Evolutionary conservation across 345 rosid genomes (phyloP), one percentile per base, ranked within the genome.

Genomic region (Microthlaspi erraticum): DNA sequence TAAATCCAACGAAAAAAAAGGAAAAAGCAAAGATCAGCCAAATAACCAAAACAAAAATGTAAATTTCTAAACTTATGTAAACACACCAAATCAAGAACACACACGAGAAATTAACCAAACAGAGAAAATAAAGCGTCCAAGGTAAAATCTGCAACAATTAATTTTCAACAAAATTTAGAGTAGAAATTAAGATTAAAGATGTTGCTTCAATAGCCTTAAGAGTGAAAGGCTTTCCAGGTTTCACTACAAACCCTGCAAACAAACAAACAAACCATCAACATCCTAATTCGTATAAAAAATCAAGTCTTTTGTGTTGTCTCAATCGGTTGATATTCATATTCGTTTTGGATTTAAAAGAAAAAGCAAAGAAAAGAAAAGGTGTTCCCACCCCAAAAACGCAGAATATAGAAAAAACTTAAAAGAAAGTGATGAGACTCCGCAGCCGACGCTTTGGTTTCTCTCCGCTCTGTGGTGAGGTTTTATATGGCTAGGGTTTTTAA

Each of bases 191-290:
- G n/a, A n/a, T n/a, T n/a, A n/a, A n/a, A n/a, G n/a, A n/a, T 14
- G 63, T 20, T 0, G 51, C 6, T n/a, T 58, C 67, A 8, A 33
- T 66, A 31, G 83, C 33, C 1, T 38, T 32, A 32, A 81, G 91
- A 39, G 82, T 78, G 77, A 81, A 84, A 55, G 91, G 86, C 20
- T 65, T 81, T 31, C 86, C 88, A 2, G 91, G 84, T 51, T 81
- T 88, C 79, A 88, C 89, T 76, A 85, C 86, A 12, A 78, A 77
- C 62, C 95, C 95, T 87, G 83, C 76, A 79, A 69, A 67, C 3
- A 74, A 33, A 67, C 3, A 74, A 33, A 67, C 23, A 13, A 60
- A 60, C 14, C 17, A 48, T 46, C 6, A 68, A 38, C 42, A 38
- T 13, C 42, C 10, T 3, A 10, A 11, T 10, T 55, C 42, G 12